Evolutionary conservation across 2,329 filamentous ascomycete genomes (phyloP), one percentile per base, ranked within the genome.

Genomic region (Pyrenochaeta sp.): DNA sequence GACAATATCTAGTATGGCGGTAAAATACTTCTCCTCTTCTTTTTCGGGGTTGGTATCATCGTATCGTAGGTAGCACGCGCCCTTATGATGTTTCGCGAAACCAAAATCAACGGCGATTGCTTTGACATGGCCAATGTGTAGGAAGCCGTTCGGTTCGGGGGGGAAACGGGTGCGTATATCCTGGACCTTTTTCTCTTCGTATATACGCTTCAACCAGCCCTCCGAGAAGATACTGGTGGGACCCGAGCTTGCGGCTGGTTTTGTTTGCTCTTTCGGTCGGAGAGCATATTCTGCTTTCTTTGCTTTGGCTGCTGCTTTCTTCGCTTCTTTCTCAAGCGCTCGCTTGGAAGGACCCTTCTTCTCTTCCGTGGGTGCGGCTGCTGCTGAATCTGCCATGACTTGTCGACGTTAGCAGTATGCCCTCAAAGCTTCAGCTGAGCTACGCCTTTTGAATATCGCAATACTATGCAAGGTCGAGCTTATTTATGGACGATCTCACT

Each of bases 51-150:
- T 98, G 12, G 95, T 98, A 68, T 98, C 95, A 74, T 98, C 95
- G 75, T 91, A 97, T 67, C 94, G 85, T 57, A 92, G 77, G 69
- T 89, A 89, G 75, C 87, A 90, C 57, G 88, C 81, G 53, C 94
- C 94, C 31, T 89, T 90, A 72, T 96, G 90, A 70, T 88, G 87
- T 69, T 85, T 87, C 12, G 95, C 94, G 74, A 97, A 98, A 6
- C 94, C 94, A 78, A 98, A 98, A 78, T 98, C 97, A 75, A 98
- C 87, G 0, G 92, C 90, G 74, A 98, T 97, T 18, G 95, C 94
- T 80, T 98, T 98, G 61, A 90, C 90, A 73, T 98, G 95, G 17
- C 94, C 94, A 64, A 98, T 90, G 72, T 97, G 93, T 9, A 97
- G 84, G 74, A 90, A 97, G 49, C 94, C 95, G 75, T 98, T 98